Conservation (phyloP, 768 basidiomycete genomes). For the Galerina sulciceps region DNA sequence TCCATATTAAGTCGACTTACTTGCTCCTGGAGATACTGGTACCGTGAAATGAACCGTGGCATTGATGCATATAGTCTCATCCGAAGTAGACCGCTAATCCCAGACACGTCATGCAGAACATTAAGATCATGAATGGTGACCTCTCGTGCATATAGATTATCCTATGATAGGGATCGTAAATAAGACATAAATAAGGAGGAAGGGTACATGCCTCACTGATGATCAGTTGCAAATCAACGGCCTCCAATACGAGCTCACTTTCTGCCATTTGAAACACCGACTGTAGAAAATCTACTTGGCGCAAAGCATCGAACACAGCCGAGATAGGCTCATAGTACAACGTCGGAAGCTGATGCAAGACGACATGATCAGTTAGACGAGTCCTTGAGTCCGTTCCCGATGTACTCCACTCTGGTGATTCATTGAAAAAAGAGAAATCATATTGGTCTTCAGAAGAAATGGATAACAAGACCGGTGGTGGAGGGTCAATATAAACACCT, state of each 20-base stretch:
- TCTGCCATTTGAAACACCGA: slow-evolving; percentile 50
- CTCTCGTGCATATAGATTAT: slow-evolving; percentile 71
- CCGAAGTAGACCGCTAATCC: slow-evolving; percentile 65
- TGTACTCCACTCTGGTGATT: slow-evolving; percentile 37
- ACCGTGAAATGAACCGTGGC: slow-evolving; percentile 72
- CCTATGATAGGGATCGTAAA: slow-evolving; percentile 42
- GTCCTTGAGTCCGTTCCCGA: slow-evolving; percentile 16
- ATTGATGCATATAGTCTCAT: slow-evolving; percentile 49
- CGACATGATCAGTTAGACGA: slow-evolving; percentile 33
- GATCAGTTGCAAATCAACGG: slow-evolving; percentile 67
- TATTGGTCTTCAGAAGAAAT: slow-evolving; percentile 40
- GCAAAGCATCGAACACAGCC: slow-evolving; percentile 72
- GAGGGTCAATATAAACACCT: slow-evolving; percentile 76
- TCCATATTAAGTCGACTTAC: slow-evolving; percentile 33
- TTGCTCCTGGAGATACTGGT: slow-evolving; percentile 65
- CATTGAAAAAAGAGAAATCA: slow-evolving; percentile 61
- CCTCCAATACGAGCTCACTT: slow-evolving; percentile 70
- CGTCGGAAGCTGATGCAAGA: slow-evolving; percentile 67
- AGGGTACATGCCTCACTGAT: slow-evolving; percentile 62
- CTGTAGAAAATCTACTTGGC: slow-evolving; percentile 59
- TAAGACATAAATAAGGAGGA: not conserved
- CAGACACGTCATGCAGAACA: slow-evolving; percentile 68
- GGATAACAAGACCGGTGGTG: slow-evolving; percentile 67
- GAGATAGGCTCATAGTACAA: slow-evolving; percentile 80
- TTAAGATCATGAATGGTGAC: slow-evolving; percentile 75